These are phyloP conservation scores for Gaeumannomyces tritici DNA, from an alignment of 2,329 filamentous ascomycete species.

Conservation along the genomic window DNA sequence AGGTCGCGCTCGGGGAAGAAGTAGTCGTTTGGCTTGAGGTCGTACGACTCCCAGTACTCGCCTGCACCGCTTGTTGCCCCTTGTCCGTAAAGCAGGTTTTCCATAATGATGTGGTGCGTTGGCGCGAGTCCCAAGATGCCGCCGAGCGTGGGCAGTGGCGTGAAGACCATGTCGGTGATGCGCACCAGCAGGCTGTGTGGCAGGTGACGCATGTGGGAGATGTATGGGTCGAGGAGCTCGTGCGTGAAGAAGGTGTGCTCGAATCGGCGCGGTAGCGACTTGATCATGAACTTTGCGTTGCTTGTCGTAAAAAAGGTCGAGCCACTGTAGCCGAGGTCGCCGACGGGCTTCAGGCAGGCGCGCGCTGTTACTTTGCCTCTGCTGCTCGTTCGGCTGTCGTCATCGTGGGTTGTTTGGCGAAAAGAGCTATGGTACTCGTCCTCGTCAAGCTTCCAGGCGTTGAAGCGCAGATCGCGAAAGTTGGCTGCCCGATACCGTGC, in stretches of 20 bases:
- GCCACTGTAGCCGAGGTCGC: constrained; percentile 65
- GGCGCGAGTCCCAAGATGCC: constrained; percentile 50
- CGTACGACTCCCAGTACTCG: constrained; percentile 58
- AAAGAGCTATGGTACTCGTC: constrained; percentile 29
- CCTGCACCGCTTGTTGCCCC: constrained; percentile 12
- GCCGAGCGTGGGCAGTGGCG: constrained; percentile 46
- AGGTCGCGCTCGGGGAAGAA: constrained; percentile 70
- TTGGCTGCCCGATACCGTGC: constrained; percentile 33
- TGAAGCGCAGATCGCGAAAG: constrained; percentile 39
- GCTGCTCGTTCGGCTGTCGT: constrained; percentile 19
- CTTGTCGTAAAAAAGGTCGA: constrained; percentile 65
- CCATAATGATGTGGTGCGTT: constrained; percentile 69
- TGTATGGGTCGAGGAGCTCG: constrained; percentile 56
- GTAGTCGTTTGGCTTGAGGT: constrained; percentile 65
- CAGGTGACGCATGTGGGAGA: constrained; percentile 50
- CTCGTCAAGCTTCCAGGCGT: constrained; percentile 24
- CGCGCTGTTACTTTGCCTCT: constrained; percentile 13
- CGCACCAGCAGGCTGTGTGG: constrained; percentile 55
- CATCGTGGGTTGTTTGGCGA: constrained; percentile 34
- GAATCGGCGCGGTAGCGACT: constrained; percentile 59
- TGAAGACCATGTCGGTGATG: constrained; percentile 60
- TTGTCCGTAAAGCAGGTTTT: constrained; percentile 57
- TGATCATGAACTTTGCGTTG: constrained; percentile 60
- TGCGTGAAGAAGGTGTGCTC: constrained; percentile 62
- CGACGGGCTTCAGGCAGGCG: constrained; percentile 42